Conservation (phyloP, 352 stramenopile genomes). For the Pythium rishiriense region DNA sequence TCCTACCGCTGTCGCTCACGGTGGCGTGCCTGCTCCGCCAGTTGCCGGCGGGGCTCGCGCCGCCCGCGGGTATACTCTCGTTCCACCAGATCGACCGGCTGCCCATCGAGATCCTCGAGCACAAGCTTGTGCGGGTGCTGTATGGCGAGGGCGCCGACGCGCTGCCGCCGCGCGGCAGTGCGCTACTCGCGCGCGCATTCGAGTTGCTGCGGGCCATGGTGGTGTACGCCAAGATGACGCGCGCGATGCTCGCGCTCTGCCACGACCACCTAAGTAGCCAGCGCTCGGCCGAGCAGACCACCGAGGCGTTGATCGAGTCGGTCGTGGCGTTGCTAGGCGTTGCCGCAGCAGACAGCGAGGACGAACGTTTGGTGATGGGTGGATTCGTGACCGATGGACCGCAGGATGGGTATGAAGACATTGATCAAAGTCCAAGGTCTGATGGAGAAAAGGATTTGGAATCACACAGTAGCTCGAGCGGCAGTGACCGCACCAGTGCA, state of each 20-base stretch:
- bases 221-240: slow-evolving; percentile 40
- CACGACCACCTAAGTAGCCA: slow-evolving; percentile 41
- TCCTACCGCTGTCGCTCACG: slow-evolving; percentile 51
- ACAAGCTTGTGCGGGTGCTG: slow-evolving; percentile 23
- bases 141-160: neutral
- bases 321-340: slow-evolving; percentile 18
- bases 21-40: slow-evolving; percentile 49
- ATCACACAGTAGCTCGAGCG: neutral
- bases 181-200: slow-evolving; percentile 27
- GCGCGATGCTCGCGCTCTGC: slow-evolving; percentile 41
- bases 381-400: too few relatives aligned
- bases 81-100: slow-evolving; percentile 48
- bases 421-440: too few relatives aligned
- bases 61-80: slow-evolving; percentile 34
- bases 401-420: too few relatives aligned
- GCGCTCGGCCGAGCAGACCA: slow-evolving; percentile 33
- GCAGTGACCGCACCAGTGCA: neutral
- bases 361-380: too few relatives aligned
- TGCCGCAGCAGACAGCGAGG: neutral
- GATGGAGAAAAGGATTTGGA: too few relatives aligned
- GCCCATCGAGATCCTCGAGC: slow-evolving; percentile 31
- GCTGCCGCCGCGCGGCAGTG: slow-evolving; percentile 23
- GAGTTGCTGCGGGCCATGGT: slow-evolving; percentile 40
- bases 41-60: slow-evolving; percentile 42
- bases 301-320: slow-evolving; percentile 28